Evolutionary conservation across 495 filamentous ascomycete genomes (phyloP).

Genomic region (Terfezia boudieri): DNA sequence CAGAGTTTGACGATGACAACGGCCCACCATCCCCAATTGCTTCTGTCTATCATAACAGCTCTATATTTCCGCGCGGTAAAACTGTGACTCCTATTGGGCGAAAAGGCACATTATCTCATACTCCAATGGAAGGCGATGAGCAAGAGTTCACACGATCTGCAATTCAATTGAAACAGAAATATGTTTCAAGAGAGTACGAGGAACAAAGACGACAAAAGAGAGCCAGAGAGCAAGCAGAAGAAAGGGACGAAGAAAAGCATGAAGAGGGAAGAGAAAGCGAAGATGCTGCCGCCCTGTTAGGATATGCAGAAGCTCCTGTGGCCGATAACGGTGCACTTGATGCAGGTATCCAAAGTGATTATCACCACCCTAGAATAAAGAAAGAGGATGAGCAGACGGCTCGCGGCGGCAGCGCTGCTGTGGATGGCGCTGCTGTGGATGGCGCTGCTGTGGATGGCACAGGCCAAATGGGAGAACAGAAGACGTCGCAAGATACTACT

Average conservation of each 20-base stretch:
- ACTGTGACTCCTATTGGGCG: slow-evolving; percentile 8
- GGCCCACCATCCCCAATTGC: slow-evolving; percentile 22
- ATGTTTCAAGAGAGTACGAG: slow-evolving; percentile 20
- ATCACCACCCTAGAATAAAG: background rate
- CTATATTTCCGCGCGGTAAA: slow-evolving; percentile 12
- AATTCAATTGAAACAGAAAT: slow-evolving; percentile 54
- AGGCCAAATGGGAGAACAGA: slow-evolving; percentile 24
- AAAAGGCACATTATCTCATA: slow-evolving; percentile 28
- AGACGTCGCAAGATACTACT: slow-evolving; percentile 24
- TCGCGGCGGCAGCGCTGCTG: background rate
- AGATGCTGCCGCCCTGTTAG: slow-evolving; percentile 26
- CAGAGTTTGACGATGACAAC: slow-evolving; percentile 59
- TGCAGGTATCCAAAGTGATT: background rate
- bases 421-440: slow-evolving; percentile 14
- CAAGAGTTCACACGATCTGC: slow-evolving; percentile 93
- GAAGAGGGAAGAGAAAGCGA: slow-evolving; percentile 28
- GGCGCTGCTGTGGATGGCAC: slow-evolving; percentile 23
- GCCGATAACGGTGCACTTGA: slow-evolving; percentile 18
- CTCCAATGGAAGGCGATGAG: slow-evolving; percentile 84
- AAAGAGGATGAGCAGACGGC: slow-evolving; percentile 11
- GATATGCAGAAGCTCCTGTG: slow-evolving; percentile 20
- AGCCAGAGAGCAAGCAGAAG: slow-evolving; percentile 18
- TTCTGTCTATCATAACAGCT: slow-evolving; percentile 4
- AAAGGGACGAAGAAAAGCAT: slow-evolving; percentile 20
- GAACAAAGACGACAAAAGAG: slow-evolving; percentile 27